phyloP scores from a whole-genome alignment of 148 eudicot genomes.

The Amaranthus cruentus region DNA sequence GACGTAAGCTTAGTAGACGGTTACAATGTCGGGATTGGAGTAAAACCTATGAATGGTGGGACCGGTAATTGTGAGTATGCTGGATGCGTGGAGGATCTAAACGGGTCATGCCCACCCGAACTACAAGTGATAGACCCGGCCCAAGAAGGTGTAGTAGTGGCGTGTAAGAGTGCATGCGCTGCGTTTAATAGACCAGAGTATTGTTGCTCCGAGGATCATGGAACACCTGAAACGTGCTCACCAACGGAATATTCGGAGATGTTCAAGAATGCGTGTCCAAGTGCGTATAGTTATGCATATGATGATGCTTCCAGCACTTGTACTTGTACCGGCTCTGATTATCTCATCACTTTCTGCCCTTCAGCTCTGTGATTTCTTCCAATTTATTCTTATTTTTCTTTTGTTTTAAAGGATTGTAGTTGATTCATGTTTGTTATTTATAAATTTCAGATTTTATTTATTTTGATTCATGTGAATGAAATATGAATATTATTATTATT shows the following conservation, averaged over 20 bases:
- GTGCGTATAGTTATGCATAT: constrained; percentile 81
- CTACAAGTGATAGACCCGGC: constrained; percentile 35
- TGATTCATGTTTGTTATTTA: no score
- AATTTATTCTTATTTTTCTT: not conserved
- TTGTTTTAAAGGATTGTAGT: not conserved
- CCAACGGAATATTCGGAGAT: constrained; percentile 56
- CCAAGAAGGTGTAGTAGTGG: constrained; percentile 31
- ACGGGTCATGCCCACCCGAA: constrained; percentile 52
- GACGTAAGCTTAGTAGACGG: constrained; percentile 90
- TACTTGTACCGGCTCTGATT: constrained; percentile 70
- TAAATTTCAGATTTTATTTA: no score
- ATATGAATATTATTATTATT: no score
- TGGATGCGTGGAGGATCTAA: constrained; percentile 58
- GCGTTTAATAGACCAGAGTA: constrained; percentile 54
- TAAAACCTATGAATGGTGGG: constrained; percentile 39
- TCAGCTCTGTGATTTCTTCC: constrained; percentile 7
- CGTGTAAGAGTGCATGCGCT: constrained; percentile 69
- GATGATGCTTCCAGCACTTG: constrained; percentile 79
- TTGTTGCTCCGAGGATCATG: constrained; percentile 66
- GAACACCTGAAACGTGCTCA: constrained; percentile 50
- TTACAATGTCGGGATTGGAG: constrained; percentile 64
- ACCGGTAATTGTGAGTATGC: constrained; percentile 61
- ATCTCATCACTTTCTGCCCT: constrained; percentile 76
- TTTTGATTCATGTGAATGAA: no score
- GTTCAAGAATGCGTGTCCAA: constrained; percentile 76